These are phyloP conservation scores for Tylopilus rubrobrunneus DNA, from an alignment of 768 basidiomycete genomes.

Conservation along the genomic window DNA sequence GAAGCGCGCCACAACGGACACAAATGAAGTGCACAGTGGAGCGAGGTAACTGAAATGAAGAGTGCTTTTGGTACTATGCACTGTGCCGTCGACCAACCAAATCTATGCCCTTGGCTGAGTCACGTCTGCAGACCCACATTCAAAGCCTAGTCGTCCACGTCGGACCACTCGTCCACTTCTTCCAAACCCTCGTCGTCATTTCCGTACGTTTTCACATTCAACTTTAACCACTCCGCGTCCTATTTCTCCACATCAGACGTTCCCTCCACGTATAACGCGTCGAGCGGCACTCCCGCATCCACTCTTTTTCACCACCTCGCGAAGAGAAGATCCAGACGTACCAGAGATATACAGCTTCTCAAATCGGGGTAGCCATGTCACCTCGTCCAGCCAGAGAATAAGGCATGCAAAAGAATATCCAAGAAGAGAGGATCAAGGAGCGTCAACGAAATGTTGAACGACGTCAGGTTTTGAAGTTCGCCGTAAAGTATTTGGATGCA, in stretches of 20 bases:
- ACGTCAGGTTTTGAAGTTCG: neutral
- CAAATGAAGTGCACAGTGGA: constrained; percentile 25
- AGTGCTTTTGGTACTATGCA: neutral
- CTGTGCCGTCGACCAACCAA: neutral
- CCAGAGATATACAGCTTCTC: constrained; percentile 45
- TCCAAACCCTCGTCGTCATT: constrained; percentile 41
- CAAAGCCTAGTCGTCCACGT: neutral
- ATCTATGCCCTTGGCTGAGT: neutral
- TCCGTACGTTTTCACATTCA: constrained; percentile 46
- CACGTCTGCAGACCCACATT: neutral
- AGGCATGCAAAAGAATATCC: constrained; percentile 9
- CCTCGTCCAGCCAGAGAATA: neutral
- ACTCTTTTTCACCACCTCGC: constrained; percentile 27
- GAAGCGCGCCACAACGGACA: constrained; percentile 45
- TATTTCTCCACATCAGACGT: constrained; percentile 37
- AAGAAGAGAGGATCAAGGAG: constrained; percentile 31
- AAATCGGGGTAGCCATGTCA: constrained; percentile 47
- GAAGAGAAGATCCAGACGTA: constrained; percentile 39
- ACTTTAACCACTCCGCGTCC: constrained; percentile 50
- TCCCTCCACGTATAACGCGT: constrained; percentile 42
- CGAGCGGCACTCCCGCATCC: constrained; percentile 43
- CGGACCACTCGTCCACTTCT: constrained; percentile 15
- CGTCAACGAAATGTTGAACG: constrained; percentile 23
- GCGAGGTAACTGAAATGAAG: neutral
- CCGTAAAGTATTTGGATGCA: neutral